Evolutionary conservation across 2,329 filamentous ascomycete species (phyloP), one percentile per base, ranked within the genome.

Genomic region (Chaetomium sp.): DNA sequence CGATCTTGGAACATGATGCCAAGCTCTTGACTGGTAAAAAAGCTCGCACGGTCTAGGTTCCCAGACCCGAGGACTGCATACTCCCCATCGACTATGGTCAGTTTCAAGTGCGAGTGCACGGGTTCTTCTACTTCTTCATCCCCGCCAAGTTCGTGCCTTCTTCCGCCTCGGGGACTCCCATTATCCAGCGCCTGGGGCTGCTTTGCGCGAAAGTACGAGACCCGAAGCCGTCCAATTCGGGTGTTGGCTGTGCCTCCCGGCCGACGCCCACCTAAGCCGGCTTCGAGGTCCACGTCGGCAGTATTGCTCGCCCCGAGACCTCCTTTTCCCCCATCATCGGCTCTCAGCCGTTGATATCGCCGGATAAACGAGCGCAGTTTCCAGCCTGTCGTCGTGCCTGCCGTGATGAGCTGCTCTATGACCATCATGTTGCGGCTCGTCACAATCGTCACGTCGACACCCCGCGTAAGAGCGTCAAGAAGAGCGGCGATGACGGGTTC

Each of bases 21-120:
- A 27, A 94, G 73, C 71, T 95, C 89, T 70, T 94, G 89, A 68
- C 87, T 91, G 5, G 89, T 94, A 70, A 82, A 91, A 87, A 88
- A 94, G 67, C 87, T 91, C 6, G 89, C 88, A 1, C 89, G 80
- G 70, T 95, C 89, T 77, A 91, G 82, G 67, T 95, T 95, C 1
- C 88, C 89, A 14, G 87, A 91, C 0, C 89, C 89, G 2, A 94
- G 72, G 0, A 94, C 76, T 1, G 85, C 75, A 19, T 84, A 81
- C 58, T 83, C 75, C 1, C 76, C 76, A 67, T 95, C 89, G 2
- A 92, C 79, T 53, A 91, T 77, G 0, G 82, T 86, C 66, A 91
- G 77, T 69, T 95, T 95, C 55, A 92, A 74, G 70, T 95, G 89
- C 4, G 84, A 85, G 52, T 89, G 84, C 2, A 87, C 81, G 0